Base-by-base conservation (phyloP, 2,329 filamentous ascomycete species). In the Diaporthe citriasiana region DNA sequence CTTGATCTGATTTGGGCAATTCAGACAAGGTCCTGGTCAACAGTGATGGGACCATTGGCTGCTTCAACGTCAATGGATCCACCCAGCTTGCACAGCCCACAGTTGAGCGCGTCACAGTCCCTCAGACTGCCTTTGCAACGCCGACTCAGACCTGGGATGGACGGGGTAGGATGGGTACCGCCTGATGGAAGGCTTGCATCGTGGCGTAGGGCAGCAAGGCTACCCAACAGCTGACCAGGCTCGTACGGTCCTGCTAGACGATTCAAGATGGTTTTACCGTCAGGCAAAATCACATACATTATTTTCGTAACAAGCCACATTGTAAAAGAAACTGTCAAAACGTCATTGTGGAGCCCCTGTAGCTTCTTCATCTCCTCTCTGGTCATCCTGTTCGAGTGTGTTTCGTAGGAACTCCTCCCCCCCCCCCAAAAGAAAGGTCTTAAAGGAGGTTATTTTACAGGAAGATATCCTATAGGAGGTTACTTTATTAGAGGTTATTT, bases 21-120 rank as follows among this genome's bases (percentile, higher is more conserved):
- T 33, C 42, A 85, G 84, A 85, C 75, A 77, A 77, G 7, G 66
- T 83, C 25, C 71, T 85, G 38, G 82, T 80, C 77, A 82, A 85
- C 71, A 78, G 79, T 10, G 77, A 85, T 55, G 84, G 84, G 7
- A 75, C 76, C n/a, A 76, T 84, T 65, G 82, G 82, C 22, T 86
- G 84, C 78, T 85, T 82, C 74, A 78, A 78, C 47, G 78, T 80
- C 42, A 69, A 79, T 15, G 84, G 84, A 9, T 35, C 69, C 25
- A 42, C 55, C 25, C 69, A 71, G 45, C 15, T 9, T 13, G 56
- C 69, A 45, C 27, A 59, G 40, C 55, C 55, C n/a, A 38, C 17
- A 4, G 35, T 35, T 40, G 69, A 30, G 42, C 30, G 56, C 50
- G 45, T 25, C 55, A 30, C 10, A 30, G 33, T 35, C 25, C 42